Conservation (phyloP, 2,329 filamentous ascomycete species). For the Cordyceps militaris region DNA sequence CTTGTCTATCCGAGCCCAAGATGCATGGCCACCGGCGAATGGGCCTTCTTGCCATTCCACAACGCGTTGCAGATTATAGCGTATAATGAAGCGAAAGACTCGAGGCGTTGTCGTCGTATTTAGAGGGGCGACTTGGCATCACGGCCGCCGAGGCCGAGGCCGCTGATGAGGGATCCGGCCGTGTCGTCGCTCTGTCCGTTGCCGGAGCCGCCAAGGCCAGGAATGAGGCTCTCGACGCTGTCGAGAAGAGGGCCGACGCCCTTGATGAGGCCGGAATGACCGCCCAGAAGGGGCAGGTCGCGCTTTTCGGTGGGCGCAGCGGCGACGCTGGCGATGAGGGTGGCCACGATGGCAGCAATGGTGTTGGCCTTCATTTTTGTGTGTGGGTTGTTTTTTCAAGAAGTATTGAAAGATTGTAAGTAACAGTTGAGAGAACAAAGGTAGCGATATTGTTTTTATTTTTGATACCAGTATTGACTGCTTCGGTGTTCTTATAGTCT, state of each 20-base stretch:
- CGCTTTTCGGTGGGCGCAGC: conserved; percentile 7
- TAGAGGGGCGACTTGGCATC: neutral
- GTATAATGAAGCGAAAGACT: neutral
- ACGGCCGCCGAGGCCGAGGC: neutral
- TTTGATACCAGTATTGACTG: neutral
- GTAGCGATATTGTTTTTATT: neutral
- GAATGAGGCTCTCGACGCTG: conserved; percentile 6
- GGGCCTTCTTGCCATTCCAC: neutral
- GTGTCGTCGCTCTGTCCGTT: neutral
- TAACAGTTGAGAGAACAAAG: neutral
- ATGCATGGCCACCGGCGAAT: too few relatives aligned
- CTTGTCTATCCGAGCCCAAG: neutral
- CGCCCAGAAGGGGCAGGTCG: conserved; percentile 9
- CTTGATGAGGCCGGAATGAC: conserved; percentile 2
- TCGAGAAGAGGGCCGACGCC: neutral
- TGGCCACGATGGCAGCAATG: conserved; percentile 3
- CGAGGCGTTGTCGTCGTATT: neutral
- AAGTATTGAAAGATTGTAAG: too few relatives aligned
- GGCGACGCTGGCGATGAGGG: neutral
- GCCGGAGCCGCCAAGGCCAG: neutral
- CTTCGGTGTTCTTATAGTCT: neutral
- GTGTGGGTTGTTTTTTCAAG: neutral
- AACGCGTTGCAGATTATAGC: neutral
- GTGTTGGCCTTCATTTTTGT: conserved; percentile 6
- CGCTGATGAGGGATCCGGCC: neutral